Conservation (phyloP, 2,329 filamentous ascomycete genomes). For the Ophiostoma tasmaniense region DNA sequence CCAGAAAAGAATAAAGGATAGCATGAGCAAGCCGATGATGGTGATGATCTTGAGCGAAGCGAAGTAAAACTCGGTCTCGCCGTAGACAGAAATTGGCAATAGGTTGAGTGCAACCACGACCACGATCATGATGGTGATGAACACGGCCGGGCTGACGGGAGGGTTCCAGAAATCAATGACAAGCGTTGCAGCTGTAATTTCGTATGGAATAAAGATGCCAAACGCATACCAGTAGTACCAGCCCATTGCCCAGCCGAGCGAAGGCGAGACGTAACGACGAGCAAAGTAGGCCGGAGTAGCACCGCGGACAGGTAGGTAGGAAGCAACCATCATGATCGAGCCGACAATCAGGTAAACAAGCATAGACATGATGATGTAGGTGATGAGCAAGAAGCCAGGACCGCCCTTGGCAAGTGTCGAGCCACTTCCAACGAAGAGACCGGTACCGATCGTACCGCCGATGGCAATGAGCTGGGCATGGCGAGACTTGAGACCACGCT, state of each 20-base stretch:
- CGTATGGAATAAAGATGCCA: background rate
- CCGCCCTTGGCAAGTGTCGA: background rate
- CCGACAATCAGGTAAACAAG: background rate
- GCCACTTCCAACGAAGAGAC: background rate
- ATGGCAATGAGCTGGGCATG: background rate
- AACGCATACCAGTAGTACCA: slow-evolving; percentile 4
- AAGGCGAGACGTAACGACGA: slow-evolving; percentile 2
- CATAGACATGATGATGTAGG: background rate
- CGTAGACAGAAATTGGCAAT: slow-evolving; percentile 34
- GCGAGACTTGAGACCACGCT: background rate
- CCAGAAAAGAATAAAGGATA: slow-evolving; percentile 46
- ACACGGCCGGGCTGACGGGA: background rate
- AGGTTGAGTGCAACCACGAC: background rate
- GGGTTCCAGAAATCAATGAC: background rate
- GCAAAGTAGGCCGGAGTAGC: slow-evolving; percentile 1
- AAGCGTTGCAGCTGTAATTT: background rate
- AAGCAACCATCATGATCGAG: background rate
- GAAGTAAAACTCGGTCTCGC: slow-evolving; percentile 55
- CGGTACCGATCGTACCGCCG: background rate
- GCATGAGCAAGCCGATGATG: slow-evolving; percentile 48
- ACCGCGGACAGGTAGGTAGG: background rate
- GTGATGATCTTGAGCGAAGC: slow-evolving; percentile 52
- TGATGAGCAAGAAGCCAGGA: background rate
- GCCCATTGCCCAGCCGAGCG: background rate
- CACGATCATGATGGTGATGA: background rate